Base-by-base conservation (phyloP, 2,329 filamentous ascomycete species). In the Cordyceps sp. region DNA sequence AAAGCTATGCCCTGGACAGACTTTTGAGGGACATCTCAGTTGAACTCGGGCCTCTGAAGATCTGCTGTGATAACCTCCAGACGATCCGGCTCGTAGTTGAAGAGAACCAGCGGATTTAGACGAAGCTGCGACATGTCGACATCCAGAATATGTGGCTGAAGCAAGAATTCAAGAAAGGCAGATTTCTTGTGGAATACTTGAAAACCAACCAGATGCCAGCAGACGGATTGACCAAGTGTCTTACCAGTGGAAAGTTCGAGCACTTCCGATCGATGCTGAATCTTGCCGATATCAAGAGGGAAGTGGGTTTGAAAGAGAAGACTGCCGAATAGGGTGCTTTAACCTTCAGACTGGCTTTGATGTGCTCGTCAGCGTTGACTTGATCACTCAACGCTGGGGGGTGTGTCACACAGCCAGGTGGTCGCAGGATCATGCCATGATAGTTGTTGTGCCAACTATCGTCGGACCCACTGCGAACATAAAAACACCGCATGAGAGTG, bases 61-160 rank as follows among this genome's bases (percentile, higher is more conserved):
- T 33, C 29, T 18, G 10, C n/a, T 33, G 27, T 15, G 25, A 33
- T 26, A 33, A 33, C 17, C 22, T 24, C 6, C 18, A 33, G 22
- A 30, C 27, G 5, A 33, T 33, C 20, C 26, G 22, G 5, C 32
- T 33, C 5, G 25, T 33, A 6, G 29, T 30, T 4, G 29, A 30
- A 7, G 29, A 30, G 29, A 12, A 12, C 20, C n/a, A n/a, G n/a
- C 12, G 29, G n/a, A 36, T 36, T n/a, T 17, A 13, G 10, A 32
- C 34, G 13, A 17, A 30, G 16, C 25, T 36, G 10, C 13, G 30
- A 13, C 30, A 36, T 23, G 34, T 36, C 10, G 27, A 36, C 21
- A 33, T 36, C 10, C 26, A 32, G 15, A 30, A 33, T 22, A 31
- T 36, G 21, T 36, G 24, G 34, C 19, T 36, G 6, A 26, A 31